Conservation (phyloP, 768 basidiomycete genomes). For the Macrolepiota fuliginosa region DNA sequence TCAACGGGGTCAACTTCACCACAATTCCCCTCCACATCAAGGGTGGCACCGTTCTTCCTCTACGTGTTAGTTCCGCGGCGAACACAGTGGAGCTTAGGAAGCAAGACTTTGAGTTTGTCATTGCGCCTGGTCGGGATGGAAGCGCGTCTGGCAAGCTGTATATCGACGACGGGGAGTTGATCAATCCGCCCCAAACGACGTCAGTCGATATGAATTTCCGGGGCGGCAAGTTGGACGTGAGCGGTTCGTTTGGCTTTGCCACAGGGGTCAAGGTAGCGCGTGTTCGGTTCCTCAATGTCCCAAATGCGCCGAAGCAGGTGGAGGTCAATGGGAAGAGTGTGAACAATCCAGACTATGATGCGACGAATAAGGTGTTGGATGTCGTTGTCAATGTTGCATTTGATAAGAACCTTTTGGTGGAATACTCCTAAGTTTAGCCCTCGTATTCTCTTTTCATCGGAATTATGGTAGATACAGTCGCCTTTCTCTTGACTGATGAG, state of each 20-base stretch:
- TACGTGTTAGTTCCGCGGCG: conserved; percentile 54
- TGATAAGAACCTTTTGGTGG: conserved; percentile 7
- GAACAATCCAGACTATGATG: conserved; percentile 29
- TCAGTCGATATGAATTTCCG: conserved; percentile 30
- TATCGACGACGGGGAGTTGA: conserved; percentile 62
- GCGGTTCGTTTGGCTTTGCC: conserved; percentile 34
- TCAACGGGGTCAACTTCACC: conserved; percentile 49
- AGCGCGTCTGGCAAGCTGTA: conserved; percentile 53
- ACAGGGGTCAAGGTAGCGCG: conserved; percentile 34
- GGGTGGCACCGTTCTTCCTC: conserved; percentile 56
- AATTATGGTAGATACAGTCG: too few species aligned
- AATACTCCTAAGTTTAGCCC: neutral
- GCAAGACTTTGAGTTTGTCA: conserved; percentile 58
- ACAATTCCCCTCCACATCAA: conserved; percentile 63
- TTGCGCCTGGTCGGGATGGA: conserved; percentile 52
- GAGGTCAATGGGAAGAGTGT: conserved; percentile 26
- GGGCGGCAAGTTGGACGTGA: conserved; percentile 28
- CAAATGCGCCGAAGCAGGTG: conserved; percentile 25
- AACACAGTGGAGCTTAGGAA: conserved; percentile 54
- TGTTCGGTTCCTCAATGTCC: conserved; percentile 37
- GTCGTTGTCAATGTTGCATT: conserved; percentile 37
- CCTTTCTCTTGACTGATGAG: too few species aligned
- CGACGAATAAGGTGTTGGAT: conserved; percentile 37
- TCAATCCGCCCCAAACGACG: conserved; percentile 31
- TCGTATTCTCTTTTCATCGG: neutral